Evolutionary conservation across 1,284 basidiomycete genomes (phyloP), one percentile per base, ranked within the genome.

Genomic region (Ganoderma boninense): DNA sequence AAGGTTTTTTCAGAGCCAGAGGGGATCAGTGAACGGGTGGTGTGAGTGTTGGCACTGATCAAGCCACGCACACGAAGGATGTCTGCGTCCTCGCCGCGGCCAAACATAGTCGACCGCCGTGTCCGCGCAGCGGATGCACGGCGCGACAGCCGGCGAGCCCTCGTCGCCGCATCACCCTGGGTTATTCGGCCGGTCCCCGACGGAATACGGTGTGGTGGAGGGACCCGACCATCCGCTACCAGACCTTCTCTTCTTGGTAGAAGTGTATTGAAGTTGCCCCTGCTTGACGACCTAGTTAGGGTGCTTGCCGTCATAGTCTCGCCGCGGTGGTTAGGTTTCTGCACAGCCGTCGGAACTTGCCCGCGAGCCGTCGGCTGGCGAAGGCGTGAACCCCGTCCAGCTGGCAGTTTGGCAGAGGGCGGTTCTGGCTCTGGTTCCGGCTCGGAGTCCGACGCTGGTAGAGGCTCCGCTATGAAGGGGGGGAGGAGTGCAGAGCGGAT

Each of bases 101-200:
- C 62, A 52, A 74, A 76, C 62, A 72, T 66, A 16, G 75, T 77
- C 57, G 77, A 77, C 13, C 76, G 70, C 44, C 77, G 71, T 5
- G 75, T 71, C 40, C 69, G 68, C 23, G 75, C 75, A 4, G 69
- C 68, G 8, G 75, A 73, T 6, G 66, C 73, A 29, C 71, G 69
- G 46, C 75, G 74, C 23, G 74, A 74, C 40, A 73, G 44, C 65
- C 73, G 71, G 38, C 71, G 67, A 23, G 63, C 56, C 23, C 54
- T 62, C 46, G 49, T 44, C 23, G 46, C 38, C 10, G 46, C 46
- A n/a, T 57, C 20, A 3, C 20, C 38, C 13, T 60, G 56, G 29
- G 20, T 13, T 6, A 26, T 40, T 38, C 10, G 60, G 16, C 60
- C 40, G 23, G 23, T 43, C 2, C 40, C 60, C 40, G n/a, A 62